phyloP scores from a whole-genome alignment of 306 rosid genomes.

The Prunus persica region DNA sequence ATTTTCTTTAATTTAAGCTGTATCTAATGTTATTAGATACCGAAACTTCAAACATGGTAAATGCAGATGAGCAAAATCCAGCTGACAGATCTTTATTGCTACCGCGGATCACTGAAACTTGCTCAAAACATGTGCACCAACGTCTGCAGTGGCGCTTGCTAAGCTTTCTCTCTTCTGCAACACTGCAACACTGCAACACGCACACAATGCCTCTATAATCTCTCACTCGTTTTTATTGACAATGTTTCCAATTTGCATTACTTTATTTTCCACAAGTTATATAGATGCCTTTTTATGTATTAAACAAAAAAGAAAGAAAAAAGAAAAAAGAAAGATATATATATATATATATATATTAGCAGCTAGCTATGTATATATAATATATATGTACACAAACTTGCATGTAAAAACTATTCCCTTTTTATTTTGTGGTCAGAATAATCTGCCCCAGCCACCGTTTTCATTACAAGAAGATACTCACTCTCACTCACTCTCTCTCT shows the following conservation, averaged over 20 bases:
- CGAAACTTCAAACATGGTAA: not conserved
- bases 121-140: constrained; percentile 13
- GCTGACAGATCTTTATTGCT: not conserved
- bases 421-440: not conserved
- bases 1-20: too few species aligned
- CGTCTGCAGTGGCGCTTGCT: constrained; percentile 8
- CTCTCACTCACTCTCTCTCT: not conserved
- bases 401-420: not conserved
- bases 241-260: too few species aligned
- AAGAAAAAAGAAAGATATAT: too few species aligned
- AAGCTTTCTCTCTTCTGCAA: not conserved
- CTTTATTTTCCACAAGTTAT: too few species aligned
- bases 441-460: constrained; percentile 5
- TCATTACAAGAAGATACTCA: not conserved
- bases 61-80: not conserved
- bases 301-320: not conserved
- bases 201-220: not conserved
- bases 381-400: constrained; percentile 6
- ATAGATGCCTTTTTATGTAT: not conserved
- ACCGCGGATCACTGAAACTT: constrained; percentile 7
- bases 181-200: not conserved
- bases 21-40: not conserved
- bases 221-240: not conserved
- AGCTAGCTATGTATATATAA: not conserved
- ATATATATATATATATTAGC: not conserved